phyloP scores from a whole-genome alignment of 805 yeast genomes.

The Spathaspora girioi region DNA sequence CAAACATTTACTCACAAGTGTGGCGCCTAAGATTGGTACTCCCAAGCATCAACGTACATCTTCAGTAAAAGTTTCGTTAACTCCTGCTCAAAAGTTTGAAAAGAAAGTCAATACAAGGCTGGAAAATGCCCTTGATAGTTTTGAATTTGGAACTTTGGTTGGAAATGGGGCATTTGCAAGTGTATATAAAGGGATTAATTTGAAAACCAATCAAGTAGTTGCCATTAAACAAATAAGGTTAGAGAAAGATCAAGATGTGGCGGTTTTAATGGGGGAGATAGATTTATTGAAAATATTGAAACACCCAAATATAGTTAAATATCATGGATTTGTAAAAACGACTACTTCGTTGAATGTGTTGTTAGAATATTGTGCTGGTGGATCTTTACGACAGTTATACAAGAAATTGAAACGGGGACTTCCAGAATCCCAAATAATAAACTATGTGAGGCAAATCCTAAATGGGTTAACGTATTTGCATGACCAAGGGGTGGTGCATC shows the following conservation, averaged over 20 bases:
- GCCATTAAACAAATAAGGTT: conserved; percentile 80
- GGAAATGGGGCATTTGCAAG: conserved; percentile 93
- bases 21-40: conserved; percentile 6
- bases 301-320: conserved; percentile 65
- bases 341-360: conserved; percentile 51
- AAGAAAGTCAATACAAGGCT: conserved; percentile 36
- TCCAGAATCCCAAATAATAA: conserved; percentile 50
- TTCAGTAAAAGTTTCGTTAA: conserved; percentile 38
- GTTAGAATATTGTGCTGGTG: conserved; percentile 60
- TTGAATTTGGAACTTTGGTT: conserved; percentile 55
- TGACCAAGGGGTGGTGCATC: conserved; percentile 69
- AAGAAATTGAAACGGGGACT: conserved; percentile 47
- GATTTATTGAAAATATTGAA: conserved; percentile 60
- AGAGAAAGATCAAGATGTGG: conserved; percentile 43
- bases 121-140: conserved; percentile 44
- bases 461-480: conserved; percentile 63
- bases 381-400: conserved; percentile 56
- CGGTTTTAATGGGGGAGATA: conserved; percentile 60
- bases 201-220: conserved; percentile 60
- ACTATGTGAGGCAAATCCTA: conserved; percentile 52
- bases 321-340: conserved; percentile 63
- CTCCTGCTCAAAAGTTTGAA: conserved; percentile 52
- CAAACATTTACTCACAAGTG: neutral
- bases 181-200: conserved; percentile 73
- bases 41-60: conserved; percentile 21